Conservation (phyloP, 129 eudicot species). For the Mikania micrantha region DNA sequence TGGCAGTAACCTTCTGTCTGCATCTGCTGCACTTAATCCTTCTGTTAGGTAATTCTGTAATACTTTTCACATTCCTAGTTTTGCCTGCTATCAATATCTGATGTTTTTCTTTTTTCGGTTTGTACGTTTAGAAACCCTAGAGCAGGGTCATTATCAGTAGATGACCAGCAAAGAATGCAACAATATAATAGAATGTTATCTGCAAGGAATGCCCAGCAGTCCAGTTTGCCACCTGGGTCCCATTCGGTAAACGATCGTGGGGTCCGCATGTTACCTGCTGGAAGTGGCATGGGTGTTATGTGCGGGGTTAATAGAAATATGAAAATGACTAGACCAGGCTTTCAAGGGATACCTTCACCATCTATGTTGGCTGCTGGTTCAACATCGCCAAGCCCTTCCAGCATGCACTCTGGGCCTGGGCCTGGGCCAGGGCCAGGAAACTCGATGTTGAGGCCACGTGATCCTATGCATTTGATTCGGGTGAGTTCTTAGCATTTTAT, state of each 20-base stretch:
- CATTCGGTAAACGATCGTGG: conserved; percentile 60
- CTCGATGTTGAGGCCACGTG: conserved; percentile 66
- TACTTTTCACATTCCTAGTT: neutral
- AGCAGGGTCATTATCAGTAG: conserved; percentile 54
- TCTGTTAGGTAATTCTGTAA: conserved; percentile 50
- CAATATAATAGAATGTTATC: conserved; percentile 66
- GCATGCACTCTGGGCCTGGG: conserved; percentile 51
- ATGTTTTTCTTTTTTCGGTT: conserved; percentile 3
- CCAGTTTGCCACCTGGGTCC: conserved; percentile 56
- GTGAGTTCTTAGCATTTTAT: conserved; percentile 33
- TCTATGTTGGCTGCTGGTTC: conserved; percentile 39
- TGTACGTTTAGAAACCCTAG: conserved; percentile 41
- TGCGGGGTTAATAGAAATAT: conserved; percentile 57
- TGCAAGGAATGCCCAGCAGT: conserved; percentile 55
- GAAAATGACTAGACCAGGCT: conserved; percentile 63
- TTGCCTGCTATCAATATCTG: neutral
- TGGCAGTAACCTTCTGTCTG: conserved; percentile 49
- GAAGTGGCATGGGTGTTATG: conserved; percentile 52
- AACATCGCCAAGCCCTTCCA: conserved; percentile 37
- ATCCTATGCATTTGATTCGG: conserved; percentile 59
- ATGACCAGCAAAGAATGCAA: conserved; percentile 82
- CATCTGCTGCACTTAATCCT: conserved; percentile 44
- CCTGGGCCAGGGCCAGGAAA: conserved; percentile 75
- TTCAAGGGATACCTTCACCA: conserved; percentile 59
- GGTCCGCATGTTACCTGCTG: conserved; percentile 59